Evolutionary conservation across 129 eudicot genomes (phyloP).

Genomic region (Calendula officinalis): DNA sequence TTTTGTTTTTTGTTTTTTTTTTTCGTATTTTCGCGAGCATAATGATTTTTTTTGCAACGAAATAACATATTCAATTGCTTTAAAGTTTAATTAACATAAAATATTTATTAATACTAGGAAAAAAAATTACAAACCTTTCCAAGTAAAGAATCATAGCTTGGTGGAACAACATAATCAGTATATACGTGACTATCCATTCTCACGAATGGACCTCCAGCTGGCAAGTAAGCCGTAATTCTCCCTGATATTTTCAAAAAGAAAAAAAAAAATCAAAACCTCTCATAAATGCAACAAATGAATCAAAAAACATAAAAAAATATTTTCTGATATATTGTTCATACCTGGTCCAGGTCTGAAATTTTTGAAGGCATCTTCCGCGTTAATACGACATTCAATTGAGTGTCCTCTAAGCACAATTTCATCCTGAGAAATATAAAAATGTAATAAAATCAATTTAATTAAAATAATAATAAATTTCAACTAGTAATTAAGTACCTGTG

Average conservation of each 20-base stretch:
- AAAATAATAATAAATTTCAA: not conserved
- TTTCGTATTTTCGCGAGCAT: not conserved
- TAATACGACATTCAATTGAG: conserved; percentile 97
- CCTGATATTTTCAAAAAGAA: conserved; percentile 50
- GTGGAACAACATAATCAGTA: conserved; percentile 95
- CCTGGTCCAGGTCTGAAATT: conserved; percentile 99
- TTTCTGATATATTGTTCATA: conserved; percentile 4
- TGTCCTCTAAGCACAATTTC: conserved; percentile 95
- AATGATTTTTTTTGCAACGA: not conserved
- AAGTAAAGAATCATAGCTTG: conserved; percentile 96
- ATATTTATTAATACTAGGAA: not conserved
- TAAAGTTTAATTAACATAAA: not conserved
- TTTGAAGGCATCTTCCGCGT: conserved; percentile 98
- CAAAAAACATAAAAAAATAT: not conserved
- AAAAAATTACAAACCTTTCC: conserved; percentile 67
- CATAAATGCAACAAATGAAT: not conserved
- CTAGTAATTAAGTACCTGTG: conserved; percentile 59
- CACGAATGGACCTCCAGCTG: conserved; percentile 99
- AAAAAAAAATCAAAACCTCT: conserved; percentile 12
- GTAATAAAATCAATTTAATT: conserved; percentile 19
- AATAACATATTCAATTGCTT: not conserved
- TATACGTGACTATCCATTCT: conserved; percentile 99
- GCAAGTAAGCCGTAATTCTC: conserved; percentile 82
- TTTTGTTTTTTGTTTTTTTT: not conserved
- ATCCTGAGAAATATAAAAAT: conserved; percentile 48